Evolutionary conservation across 495 filamentous ascomycete genomes (phyloP), one percentile per base, ranked within the genome.

Genomic region (Cudoniella acicularis): DNA sequence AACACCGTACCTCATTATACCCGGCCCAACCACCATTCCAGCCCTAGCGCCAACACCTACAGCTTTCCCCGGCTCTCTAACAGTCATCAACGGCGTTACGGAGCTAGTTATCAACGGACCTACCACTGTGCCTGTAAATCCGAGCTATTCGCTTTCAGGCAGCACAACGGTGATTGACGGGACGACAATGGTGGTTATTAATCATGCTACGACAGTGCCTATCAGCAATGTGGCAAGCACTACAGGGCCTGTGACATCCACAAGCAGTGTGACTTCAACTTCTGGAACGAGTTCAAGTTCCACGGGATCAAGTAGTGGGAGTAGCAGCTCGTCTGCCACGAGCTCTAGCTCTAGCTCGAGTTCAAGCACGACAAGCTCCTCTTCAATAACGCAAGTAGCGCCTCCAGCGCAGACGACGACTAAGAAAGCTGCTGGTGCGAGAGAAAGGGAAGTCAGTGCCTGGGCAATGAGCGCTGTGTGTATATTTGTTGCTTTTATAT

Each of bases 101-200:
- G 41, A 60, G 24, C 27, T 66, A 0, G 30, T 66, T n/a, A 22
- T 66, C 16, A 49, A 36, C 16, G 62, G 57, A 22, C 49, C 56
- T 11, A 62, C 63, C 11, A 60, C 60, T 0, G 47, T 62, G 0
- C 49, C 59, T 10, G 55, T 62, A 0, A 60, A 60, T 20, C 47
- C 48, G 1, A 18, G 18, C 4, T 59, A 51, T 25, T 52, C 54
- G 24, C 25, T 65, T 1, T 52, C 42, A 13, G 63, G 63, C 4
- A 18, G 41, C 16, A 65, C 59, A 16, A 65, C 63, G 3, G 63
- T 65, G 1, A 62, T 65, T 22, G 46, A 41, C 36, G 63, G 63
- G 0, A 54, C 46, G 1, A 65, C 63, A 13, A 52, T 55, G 54
- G 63, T 65, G 6, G 36, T 65, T 51, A 23, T 65, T 4, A 46